Conservation (phyloP, 768 basidiomycete species). For the Pleurotus platypus region DNA sequence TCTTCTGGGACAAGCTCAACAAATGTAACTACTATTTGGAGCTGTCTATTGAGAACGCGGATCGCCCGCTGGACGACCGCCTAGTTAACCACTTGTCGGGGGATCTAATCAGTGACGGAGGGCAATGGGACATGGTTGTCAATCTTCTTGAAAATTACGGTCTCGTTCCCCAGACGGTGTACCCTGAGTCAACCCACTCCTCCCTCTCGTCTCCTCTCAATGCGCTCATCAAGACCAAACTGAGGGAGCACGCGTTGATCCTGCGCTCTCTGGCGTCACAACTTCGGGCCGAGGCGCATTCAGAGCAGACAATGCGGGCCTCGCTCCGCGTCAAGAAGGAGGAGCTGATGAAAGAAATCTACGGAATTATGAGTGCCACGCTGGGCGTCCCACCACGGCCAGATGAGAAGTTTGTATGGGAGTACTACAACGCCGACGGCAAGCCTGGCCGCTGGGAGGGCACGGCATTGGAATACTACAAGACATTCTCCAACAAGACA, state of each 20-base stretch:
- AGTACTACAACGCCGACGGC: constrained; percentile 80
- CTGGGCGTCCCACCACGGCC: constrained; percentile 84
- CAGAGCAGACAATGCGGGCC: constrained; percentile 42
- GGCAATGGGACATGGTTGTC: constrained; percentile 92
- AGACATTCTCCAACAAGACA: constrained; percentile 54
- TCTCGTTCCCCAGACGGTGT: constrained; percentile 77
- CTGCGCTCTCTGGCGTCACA: constrained; percentile 62
- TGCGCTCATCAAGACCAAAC: constrained; percentile 79
- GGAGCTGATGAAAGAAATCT: constrained; percentile 79
- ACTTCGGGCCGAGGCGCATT: constrained; percentile 38
- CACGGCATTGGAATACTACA: constrained; percentile 79
- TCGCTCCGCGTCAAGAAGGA: constrained; percentile 82
- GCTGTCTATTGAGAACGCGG: constrained; percentile 75
- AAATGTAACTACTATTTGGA: constrained; percentile 93
- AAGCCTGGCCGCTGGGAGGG: constrained; percentile 75
- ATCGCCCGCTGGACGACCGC: constrained; percentile 78
- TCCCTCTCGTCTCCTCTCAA: constrained; percentile 72
- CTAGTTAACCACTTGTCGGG: constrained; percentile 72
- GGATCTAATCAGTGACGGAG: constrained; percentile 86
- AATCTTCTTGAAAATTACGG: constrained; percentile 70
- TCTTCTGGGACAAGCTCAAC: constrained; percentile 97
- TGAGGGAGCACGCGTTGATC: constrained; percentile 85
- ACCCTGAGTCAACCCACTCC: constrained; percentile 84
- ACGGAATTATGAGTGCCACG: constrained; percentile 78
- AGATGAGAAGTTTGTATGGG: constrained; percentile 74